Percentiles rank a stretch among this genome's conserved stretches.
Evolutionary conservation across 441 rosid genomes (phyloP).

Genomic region (Populus hybrid): DNA sequence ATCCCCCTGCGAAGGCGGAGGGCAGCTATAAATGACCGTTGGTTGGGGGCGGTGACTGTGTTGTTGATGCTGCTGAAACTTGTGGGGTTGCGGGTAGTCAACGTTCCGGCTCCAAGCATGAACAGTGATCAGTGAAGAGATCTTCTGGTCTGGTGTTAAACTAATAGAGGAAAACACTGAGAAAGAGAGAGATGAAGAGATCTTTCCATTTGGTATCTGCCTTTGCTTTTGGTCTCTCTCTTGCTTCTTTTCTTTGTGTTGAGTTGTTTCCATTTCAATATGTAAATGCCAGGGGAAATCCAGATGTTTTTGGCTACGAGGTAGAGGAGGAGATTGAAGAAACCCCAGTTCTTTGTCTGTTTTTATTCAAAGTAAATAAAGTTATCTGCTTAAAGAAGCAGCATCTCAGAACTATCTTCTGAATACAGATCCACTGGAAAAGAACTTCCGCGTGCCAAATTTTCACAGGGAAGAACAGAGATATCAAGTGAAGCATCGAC

Average conservation of each 20-base stretch:
- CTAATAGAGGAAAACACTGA: no score
- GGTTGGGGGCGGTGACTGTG: constrained; percentile 27
- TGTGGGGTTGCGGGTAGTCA: no score
- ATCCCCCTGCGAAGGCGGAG: constrained; percentile 42
- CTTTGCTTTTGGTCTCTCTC: no score
- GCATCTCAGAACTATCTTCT: not conserved
- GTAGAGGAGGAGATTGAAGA: not conserved
- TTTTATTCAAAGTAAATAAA: no score
- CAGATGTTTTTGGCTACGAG: not conserved
- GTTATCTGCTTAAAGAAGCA: not conserved
- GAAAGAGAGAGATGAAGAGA: no score
- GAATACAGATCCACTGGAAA: not conserved
- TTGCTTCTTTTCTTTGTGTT: no score
- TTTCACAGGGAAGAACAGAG: not conserved
- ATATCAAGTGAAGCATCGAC: no score
- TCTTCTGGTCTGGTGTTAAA: no score
- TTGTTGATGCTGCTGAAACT: constrained; percentile 29
- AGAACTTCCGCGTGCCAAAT: not conserved
- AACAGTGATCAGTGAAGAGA: no score
- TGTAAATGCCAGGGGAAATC: not conserved
- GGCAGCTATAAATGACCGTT: constrained; percentile 25
- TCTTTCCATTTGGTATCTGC: no score
- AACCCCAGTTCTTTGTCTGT: not conserved
- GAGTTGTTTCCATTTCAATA: not conserved
- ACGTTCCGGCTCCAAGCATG: no score